phyloP scores from a whole-genome alignment of 306 rosid species.

The Medicago truncatula region DNA sequence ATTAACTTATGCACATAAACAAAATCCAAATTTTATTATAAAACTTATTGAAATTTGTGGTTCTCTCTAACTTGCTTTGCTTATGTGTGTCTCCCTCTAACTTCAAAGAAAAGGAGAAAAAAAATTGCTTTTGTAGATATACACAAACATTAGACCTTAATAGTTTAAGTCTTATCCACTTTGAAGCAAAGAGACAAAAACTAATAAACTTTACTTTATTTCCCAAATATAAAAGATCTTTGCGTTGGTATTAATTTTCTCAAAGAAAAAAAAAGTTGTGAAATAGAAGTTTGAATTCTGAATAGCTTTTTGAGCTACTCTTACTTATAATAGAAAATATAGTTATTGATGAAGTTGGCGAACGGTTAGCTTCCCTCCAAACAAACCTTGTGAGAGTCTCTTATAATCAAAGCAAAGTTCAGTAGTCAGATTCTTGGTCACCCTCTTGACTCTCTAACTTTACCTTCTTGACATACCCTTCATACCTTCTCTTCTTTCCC shows the following conservation, averaged over 20 bases:
- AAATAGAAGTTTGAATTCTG: conserved; percentile 41
- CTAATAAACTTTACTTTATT: conserved; percentile 19
- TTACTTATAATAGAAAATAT: conserved; percentile 60
- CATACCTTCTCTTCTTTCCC: conserved; percentile 46
- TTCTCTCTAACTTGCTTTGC: no score
- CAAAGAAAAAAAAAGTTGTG: conserved; percentile 35
- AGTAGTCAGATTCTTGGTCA: conserved; percentile 66
- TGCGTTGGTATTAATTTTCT: conserved; percentile 50
- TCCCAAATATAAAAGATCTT: conserved; percentile 3
- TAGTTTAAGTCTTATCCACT: conserved; percentile 51
- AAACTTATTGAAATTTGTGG: neutral
- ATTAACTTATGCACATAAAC: no score
- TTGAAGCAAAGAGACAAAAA: conserved; percentile 41
- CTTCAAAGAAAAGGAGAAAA: no score
- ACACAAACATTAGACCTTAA: conserved; percentile 31
- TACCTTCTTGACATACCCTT: conserved; percentile 73
- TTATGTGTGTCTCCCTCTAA: no score
- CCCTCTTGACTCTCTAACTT: conserved; percentile 71
- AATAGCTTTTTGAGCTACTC: conserved; percentile 66
- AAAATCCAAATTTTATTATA: no score
- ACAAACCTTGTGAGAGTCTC: conserved; percentile 58
- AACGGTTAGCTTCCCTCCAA: conserved; percentile 80
- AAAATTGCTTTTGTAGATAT: neutral
- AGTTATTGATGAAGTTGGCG: conserved; percentile 76
- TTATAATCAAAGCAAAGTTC: conserved; percentile 76